phyloP scores from a whole-genome alignment of 2,329 filamentous ascomycete species.

The Pseudopyricularia javanii region DNA sequence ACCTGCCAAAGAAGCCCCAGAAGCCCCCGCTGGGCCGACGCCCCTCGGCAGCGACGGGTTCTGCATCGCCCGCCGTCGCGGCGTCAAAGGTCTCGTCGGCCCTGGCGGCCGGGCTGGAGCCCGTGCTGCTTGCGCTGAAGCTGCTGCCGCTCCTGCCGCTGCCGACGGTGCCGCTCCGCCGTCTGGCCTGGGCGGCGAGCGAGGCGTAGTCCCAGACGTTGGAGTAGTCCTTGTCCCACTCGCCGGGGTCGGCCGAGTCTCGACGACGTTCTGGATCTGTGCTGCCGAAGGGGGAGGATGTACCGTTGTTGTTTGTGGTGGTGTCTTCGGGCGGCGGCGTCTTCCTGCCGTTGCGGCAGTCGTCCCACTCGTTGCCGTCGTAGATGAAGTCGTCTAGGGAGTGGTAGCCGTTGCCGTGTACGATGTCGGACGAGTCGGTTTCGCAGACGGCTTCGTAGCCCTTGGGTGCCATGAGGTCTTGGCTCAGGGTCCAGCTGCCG shows the following conservation, averaged over 20 bases:
- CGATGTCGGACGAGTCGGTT: neutral
- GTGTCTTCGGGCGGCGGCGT: neutral
- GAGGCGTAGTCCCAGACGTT: neutral
- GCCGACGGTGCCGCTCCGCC: neutral
- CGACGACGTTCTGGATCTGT: too few relatives aligned
- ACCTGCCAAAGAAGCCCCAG: constrained; percentile 1
- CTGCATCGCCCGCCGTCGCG: neutral
- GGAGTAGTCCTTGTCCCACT: neutral
- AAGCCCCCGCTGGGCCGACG: neutral
- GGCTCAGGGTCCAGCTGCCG: neutral
- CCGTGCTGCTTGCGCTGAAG: neutral
- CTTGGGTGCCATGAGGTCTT: neutral
- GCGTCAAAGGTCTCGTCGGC: neutral
- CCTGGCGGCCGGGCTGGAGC: neutral
- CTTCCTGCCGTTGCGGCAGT: neutral
- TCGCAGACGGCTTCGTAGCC: constrained; percentile 1
- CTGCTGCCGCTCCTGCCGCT: neutral
- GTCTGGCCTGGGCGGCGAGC: neutral
- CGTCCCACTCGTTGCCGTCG: constrained; percentile 1
- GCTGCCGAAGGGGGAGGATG: too few relatives aligned
- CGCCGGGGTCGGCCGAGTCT: neutral
- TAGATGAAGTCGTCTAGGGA: neutral
- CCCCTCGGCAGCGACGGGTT: neutral
- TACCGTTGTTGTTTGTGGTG: neutral
- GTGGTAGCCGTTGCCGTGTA: neutral